Percentiles rank a stretch among this genome's conserved stretches.
phyloP scores from a whole-genome alignment of 2,329 filamentous ascomycete genomes.

The Thermothelomyces thermophilus region DNA sequence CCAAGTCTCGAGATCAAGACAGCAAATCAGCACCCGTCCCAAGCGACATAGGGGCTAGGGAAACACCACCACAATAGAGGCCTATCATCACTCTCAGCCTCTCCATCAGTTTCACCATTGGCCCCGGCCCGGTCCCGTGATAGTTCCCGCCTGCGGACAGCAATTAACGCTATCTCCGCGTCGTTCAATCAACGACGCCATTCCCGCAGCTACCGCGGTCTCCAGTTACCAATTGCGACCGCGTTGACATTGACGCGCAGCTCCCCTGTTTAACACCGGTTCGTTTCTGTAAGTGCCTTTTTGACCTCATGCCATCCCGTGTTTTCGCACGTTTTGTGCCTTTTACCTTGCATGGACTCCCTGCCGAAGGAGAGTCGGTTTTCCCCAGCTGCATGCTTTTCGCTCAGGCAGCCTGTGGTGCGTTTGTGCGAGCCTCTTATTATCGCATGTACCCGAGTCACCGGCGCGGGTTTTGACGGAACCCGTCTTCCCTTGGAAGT shows the following conservation, averaged over 20 bases:
- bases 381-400: slow-evolving; percentile 21
- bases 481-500: background rate
- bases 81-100: slow-evolving; percentile 47
- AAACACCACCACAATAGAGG: slow-evolving; percentile 33
- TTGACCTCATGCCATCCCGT: slow-evolving; percentile 2
- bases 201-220: slow-evolving; percentile 13
- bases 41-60: slow-evolving; percentile 32
- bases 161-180: slow-evolving; percentile 29
- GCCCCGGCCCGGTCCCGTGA: slow-evolving; percentile 47
- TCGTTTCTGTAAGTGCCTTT: slow-evolving; percentile 20
- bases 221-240: slow-evolving; percentile 9
- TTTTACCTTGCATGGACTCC: slow-evolving; percentile 15
- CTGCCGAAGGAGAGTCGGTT: slow-evolving; percentile 15
- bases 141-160: slow-evolving; percentile 38
- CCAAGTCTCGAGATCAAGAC: slow-evolving; percentile 7
- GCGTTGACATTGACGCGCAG: slow-evolving; percentile 9
- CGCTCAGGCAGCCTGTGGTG: slow-evolving; percentile 8
- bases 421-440: slow-evolving; percentile 1
- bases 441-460: background rate
- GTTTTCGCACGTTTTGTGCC: slow-evolving; percentile 11
- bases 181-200: slow-evolving; percentile 30
- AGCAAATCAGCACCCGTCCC: slow-evolving; percentile 47
- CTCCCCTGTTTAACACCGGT: slow-evolving; percentile 5
- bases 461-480: background rate
- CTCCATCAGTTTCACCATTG: slow-evolving; percentile 41